Percentiles rank a stretch among this genome's conserved stretches.
Evolutionary conservation across 2,329 filamentous ascomycete species (phyloP).

Genomic region (Fusarium floridanum): DNA sequence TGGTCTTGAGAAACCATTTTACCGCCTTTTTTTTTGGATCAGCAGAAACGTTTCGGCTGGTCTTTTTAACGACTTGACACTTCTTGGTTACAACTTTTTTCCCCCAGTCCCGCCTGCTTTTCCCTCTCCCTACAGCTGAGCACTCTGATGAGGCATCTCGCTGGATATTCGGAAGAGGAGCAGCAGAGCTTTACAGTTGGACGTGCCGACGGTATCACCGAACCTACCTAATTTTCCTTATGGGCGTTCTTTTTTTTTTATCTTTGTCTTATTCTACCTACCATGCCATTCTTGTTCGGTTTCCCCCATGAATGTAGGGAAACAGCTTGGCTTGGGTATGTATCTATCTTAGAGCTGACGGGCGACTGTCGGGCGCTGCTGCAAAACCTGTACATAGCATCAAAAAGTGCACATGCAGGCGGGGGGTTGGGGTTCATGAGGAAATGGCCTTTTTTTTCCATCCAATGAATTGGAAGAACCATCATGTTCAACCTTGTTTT

Average conservation of each 20-base stretch:
- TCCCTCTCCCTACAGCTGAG: neutral
- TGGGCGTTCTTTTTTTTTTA: slow-evolving; percentile 28
- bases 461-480: slow-evolving; percentile 33
- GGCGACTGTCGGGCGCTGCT: slow-evolving; percentile 32
- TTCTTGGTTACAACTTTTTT: slow-evolving; percentile 23
- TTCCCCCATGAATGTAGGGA: slow-evolving; percentile 11
- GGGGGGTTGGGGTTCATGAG: slow-evolving; percentile 13
- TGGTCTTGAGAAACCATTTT: slow-evolving; percentile 19
- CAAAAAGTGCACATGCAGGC: slow-evolving; percentile 23
- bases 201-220: slow-evolving; percentile 40
- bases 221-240: slow-evolving; percentile 38
- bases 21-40: slow-evolving; percentile 12
- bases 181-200: slow-evolving; percentile 32
- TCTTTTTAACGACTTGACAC: slow-evolving; percentile 36
- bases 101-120: slow-evolving; percentile 27
- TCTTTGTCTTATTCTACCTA: slow-evolving; percentile 7
- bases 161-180: slow-evolving; percentile 9
- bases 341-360: slow-evolving; percentile 40
- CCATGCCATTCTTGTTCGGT: slow-evolving; percentile 15
- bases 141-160: neutral
- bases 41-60: slow-evolving; percentile 3
- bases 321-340: slow-evolving; percentile 19
- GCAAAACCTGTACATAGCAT: slow-evolving; percentile 39
- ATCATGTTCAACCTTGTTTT: slow-evolving; percentile 22
- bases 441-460: slow-evolving; percentile 2